Conservation (phyloP, 1,284 basidiomycete genomes). For the Tremellales sp. region DNA sequence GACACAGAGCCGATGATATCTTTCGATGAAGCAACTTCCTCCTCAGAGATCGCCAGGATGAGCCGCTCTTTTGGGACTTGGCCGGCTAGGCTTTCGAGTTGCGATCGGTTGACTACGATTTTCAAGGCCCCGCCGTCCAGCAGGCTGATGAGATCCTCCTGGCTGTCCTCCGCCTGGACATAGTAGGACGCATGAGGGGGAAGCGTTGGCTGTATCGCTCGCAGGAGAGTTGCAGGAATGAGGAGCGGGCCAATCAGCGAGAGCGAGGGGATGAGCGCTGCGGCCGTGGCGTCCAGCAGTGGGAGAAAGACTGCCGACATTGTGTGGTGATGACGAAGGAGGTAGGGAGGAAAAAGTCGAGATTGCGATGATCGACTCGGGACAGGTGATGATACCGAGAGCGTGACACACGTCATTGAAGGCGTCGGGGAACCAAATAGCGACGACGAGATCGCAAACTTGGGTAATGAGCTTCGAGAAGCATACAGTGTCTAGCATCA, state of each 20-base stretch:
- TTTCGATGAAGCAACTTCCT: constrained; percentile 63
- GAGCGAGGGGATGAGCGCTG: constrained; percentile 59
- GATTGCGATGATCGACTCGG: too few species aligned
- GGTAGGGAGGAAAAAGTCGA: not conserved
- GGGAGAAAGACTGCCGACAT: constrained; percentile 50
- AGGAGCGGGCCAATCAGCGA: constrained; percentile 72
- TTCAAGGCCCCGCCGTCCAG: constrained; percentile 75
- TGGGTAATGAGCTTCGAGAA: too few species aligned
- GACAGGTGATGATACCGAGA: too few species aligned
- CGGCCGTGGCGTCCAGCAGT: constrained; percentile 42
- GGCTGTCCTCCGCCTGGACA: constrained; percentile 59
- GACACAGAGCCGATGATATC: constrained; percentile 51
- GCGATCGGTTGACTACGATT: constrained; percentile 64
- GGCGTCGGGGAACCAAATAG: too few species aligned
- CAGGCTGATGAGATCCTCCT: constrained; percentile 58
- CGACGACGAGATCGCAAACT: too few species aligned
- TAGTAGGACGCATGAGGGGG: constrained; percentile 49
- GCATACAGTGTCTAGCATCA: too few species aligned
- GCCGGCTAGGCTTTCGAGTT: constrained; percentile 58
- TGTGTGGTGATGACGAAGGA: constrained; percentile 3
- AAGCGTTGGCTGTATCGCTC: constrained; percentile 35
- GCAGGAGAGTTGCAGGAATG: constrained; percentile 47
- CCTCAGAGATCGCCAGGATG: constrained; percentile 67
- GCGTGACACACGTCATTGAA: too few species aligned
- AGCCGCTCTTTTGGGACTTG: constrained; percentile 66